phyloP scores from a whole-genome alignment of 257 asterid genomes.

The Solanum gracilifrons region DNA sequence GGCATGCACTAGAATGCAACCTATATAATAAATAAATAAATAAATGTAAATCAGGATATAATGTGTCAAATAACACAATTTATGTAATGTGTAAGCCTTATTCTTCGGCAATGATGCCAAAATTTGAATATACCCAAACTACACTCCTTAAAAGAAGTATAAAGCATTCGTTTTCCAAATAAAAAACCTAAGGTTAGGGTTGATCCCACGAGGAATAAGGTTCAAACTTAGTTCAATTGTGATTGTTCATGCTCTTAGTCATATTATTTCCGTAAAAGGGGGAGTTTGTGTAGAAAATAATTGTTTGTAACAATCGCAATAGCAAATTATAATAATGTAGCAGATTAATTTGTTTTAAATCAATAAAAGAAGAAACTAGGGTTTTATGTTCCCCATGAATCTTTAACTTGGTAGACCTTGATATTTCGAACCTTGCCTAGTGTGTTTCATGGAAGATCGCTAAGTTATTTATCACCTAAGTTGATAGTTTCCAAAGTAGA shows the following conservation, averaged over 20 bases:
- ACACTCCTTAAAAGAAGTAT: too few relatives aligned
- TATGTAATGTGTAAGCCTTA: too few relatives aligned
- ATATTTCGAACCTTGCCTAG: background rate
- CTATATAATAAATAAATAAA: background rate
- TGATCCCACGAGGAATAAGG: background rate
- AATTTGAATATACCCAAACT: background rate
- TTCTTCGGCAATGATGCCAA: background rate
- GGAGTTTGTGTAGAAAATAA: background rate
- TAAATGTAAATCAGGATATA: too few relatives aligned
- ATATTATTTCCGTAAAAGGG: background rate
- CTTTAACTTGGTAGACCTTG: background rate
- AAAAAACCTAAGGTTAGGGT: background rate
- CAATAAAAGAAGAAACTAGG: background rate
- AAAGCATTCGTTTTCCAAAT: too few relatives aligned
- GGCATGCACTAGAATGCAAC: background rate
- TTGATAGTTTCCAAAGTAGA: background rate
- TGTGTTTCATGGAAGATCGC: background rate
- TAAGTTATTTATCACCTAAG: background rate
- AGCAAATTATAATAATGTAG: background rate
- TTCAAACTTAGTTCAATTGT: background rate
- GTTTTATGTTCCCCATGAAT: background rate
- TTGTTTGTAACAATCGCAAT: background rate
- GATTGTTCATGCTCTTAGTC: background rate
- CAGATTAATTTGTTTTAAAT: background rate
- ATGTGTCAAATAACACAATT: background rate